Conservation (phyloP, 345 rosid genomes). For the Brassica incana region DNA sequence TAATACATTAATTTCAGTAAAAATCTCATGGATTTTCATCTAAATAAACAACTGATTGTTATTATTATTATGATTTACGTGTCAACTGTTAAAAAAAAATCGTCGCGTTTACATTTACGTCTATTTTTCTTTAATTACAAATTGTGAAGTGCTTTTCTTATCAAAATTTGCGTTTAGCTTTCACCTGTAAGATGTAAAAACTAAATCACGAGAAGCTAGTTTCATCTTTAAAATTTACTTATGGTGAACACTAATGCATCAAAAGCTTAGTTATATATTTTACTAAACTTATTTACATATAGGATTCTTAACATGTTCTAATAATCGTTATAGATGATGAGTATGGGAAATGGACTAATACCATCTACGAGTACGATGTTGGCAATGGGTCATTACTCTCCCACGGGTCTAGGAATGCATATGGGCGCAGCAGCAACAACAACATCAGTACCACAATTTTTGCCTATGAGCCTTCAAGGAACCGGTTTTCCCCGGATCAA, state of each 20-base stretch:
- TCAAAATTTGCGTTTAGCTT: no score
- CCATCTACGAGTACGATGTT: slow-evolving; percentile 32
- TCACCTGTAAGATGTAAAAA: background rate
- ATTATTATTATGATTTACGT: background rate
- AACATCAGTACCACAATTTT: slow-evolving; percentile 11
- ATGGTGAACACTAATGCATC: background rate
- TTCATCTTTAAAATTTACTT: background rate
- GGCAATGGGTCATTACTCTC: slow-evolving; percentile 23
- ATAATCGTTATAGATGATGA: slow-evolving; percentile 54
- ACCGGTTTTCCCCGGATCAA: background rate
- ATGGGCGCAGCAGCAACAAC: background rate
- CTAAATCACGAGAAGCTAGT: background rate
- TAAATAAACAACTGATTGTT: no score
- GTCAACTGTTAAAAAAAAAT: background rate
- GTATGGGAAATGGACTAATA: slow-evolving; percentile 46
- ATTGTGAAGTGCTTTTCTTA: no score
- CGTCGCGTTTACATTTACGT: background rate
- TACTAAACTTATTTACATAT: background rate
- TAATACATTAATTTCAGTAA: background rate
- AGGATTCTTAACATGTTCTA: slow-evolving; percentile 2
- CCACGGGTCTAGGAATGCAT: slow-evolving; percentile 25
- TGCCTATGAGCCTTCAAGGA: slow-evolving; percentile 22
- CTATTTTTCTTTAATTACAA: background rate
- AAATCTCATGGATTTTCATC: background rate
- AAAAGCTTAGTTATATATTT: background rate